Percentiles rank a stretch among this genome's conserved stretches.
These are phyloP conservation scores for Polytrichum formosum DNA, from an alignment of 225 moss, liverwort and hornwort genomes.

Conservation along the genomic window DNA sequence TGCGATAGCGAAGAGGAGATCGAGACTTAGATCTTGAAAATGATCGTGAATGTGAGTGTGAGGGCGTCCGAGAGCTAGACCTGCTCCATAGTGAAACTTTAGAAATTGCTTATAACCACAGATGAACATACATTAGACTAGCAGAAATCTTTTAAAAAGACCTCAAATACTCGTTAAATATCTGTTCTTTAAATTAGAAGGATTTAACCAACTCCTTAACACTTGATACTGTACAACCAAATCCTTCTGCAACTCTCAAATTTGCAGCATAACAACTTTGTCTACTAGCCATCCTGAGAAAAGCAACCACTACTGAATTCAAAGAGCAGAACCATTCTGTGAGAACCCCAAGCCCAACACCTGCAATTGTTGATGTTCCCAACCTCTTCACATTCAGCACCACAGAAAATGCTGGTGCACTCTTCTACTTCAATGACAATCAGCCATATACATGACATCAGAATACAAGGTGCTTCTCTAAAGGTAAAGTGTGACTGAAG, in stretches of 20 bases:
- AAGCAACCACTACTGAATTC: neutral
- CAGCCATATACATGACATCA: conserved; percentile 12
- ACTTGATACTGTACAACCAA: neutral
- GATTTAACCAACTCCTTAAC: neutral
- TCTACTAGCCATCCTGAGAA: no score
- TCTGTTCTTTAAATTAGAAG: neutral
- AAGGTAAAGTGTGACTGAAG: neutral
- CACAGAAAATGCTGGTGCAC: conserved; percentile 2
- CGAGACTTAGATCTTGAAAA: conserved; percentile 73
- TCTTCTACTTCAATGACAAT: neutral
- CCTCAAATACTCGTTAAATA: neutral
- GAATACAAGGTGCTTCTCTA: conserved; percentile 7
- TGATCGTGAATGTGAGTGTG: conserved; percentile 54
- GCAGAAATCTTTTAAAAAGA: neutral
- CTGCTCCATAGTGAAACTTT: conserved; percentile 42
- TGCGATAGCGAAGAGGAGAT: conserved; percentile 53
- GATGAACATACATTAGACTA: no score
- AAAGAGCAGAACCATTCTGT: neutral
- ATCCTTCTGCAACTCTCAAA: neutral
- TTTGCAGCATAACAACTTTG: no score
- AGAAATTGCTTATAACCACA: conserved; percentile 2
- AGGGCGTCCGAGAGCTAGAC: conserved; percentile 58
- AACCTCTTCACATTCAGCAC: conserved; percentile 3
- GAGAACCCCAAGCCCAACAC: neutral
- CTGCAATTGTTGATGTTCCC: conserved; percentile 13